Evolutionary conservation across 441 rosid genomes (phyloP), one percentile per base, ranked within the genome.

Genomic region (Sinapis alba): DNA sequence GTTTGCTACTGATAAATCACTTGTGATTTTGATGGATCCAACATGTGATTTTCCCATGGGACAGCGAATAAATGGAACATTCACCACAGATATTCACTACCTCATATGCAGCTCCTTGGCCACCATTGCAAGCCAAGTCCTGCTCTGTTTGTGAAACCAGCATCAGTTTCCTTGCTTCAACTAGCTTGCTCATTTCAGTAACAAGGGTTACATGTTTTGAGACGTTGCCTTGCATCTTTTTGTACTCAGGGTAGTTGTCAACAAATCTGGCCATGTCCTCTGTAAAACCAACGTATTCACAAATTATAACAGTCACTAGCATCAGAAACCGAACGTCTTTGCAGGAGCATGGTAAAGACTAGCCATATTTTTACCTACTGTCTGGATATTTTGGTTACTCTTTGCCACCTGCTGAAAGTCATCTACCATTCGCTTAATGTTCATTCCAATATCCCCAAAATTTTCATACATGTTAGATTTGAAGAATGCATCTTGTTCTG

Each of bases 231-330:
- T 95, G 99, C 99, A 93, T 95, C 82, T 95, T 93, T 78, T 89
- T 86, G 77, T 91, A 95, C 86, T 90, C 97, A 6, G 98, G 98
- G 74, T 93, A 95, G 71, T 85, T 93, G 74, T 93, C 98, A 77
- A 95, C 95, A 85, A 95, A 95, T 78, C 91, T 95, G 78, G 97
- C 96, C 99, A 93, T 93, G 82, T 95, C 99, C 77, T 91, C 99
- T 95, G 91, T 85, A 83, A 71, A 81, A 79, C 34, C 80, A 82
- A 79, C 78, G 30, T n/a, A 76, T 23, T 65, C 58, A 60, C 79
- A 58, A 4, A 65, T 76, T 72, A 71, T 19, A n/a, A 30, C 13
- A n/a, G 20, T 28, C 36, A 41, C 47, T 26, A 64, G 38, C 57
- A 51, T 9, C 53, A 7, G 43, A 51, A 61, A 77, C 53, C 62